Evolutionary conservation across 202 grass and related monocot species (phyloP).

Genomic region (Carex sylvatica): DNA sequence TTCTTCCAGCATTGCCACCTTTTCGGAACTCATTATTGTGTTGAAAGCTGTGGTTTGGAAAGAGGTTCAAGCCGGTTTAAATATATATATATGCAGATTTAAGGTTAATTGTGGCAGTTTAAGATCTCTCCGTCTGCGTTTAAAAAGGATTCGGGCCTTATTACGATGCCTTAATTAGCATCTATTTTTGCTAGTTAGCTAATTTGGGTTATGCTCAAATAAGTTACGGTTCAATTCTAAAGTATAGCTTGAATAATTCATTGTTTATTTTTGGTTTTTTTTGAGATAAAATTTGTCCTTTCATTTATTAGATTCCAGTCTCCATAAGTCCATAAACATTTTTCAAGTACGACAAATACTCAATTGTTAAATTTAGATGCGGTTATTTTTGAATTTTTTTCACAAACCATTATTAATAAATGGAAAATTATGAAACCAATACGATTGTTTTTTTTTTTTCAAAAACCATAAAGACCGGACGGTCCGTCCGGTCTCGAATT

Average conservation of each 20-base stretch:
- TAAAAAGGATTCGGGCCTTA: background rate
- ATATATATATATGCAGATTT: background rate
- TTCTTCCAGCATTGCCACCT: background rate
- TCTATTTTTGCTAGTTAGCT: background rate
- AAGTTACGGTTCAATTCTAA: background rate
- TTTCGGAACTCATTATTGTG: background rate
- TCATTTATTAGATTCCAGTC: background rate
- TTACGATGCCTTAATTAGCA: background rate
- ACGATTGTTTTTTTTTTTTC: too few species aligned
- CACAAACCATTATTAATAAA: too few species aligned
- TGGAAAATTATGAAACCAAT: too few species aligned
- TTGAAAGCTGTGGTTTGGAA: background rate
- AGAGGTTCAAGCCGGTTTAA: background rate
- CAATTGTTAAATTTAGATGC: background rate
- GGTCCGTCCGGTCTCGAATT: too few species aligned
- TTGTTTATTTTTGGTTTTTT: background rate
- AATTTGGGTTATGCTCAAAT: background rate
- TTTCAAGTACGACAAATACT: background rate
- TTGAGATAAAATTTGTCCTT: background rate
- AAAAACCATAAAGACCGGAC: too few species aligned
- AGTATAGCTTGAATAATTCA: background rate
- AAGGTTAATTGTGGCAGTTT: background rate
- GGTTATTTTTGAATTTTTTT: too few species aligned
- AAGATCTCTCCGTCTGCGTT: background rate
- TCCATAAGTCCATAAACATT: background rate